Conservation (phyloP, 768 basidiomycete genomes). For the Hypholoma sublateritium region DNA sequence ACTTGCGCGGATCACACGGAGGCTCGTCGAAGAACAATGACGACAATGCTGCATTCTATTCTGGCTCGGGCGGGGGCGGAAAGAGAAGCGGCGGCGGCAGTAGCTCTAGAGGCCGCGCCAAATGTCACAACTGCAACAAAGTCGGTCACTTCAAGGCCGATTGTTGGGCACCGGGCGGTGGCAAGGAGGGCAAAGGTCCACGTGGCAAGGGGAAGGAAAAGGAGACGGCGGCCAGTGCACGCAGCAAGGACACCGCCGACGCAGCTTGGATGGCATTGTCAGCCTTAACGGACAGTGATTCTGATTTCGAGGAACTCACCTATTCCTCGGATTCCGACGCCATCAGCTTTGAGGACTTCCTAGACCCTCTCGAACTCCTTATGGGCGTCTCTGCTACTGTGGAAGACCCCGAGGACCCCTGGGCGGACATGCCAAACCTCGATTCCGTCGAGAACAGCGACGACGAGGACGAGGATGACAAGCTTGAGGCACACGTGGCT, state of each 20-base stretch:
- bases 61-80: slow-evolving; percentile 7
- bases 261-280: no score
- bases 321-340: neutral
- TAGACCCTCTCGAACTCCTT: no score
- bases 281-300: neutral
- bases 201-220: slow-evolving; percentile 11
- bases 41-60: slow-evolving; percentile 24
- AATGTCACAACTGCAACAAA: slow-evolving; percentile 12
- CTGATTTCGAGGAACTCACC: neutral
- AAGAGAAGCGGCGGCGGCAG: slow-evolving; percentile 1
- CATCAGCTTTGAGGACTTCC: neutral
- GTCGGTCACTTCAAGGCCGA: slow-evolving; percentile 28
- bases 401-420: neutral
- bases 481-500: no score
- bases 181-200: slow-evolving; percentile 33
- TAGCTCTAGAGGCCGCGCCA: neutral
- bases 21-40: slow-evolving; percentile 14
- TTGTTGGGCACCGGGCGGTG: slow-evolving; percentile 38
- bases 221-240: neutral
- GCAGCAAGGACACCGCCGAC: neutral
- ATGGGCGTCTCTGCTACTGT: no score
- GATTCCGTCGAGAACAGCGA: no score
- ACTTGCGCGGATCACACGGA: slow-evolving; percentile 12
- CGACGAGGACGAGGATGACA: no score
- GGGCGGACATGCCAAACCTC: neutral